phyloP scores from a whole-genome alignment of 108 stramenopile species.

The Fistulifera solaris region DNA sequence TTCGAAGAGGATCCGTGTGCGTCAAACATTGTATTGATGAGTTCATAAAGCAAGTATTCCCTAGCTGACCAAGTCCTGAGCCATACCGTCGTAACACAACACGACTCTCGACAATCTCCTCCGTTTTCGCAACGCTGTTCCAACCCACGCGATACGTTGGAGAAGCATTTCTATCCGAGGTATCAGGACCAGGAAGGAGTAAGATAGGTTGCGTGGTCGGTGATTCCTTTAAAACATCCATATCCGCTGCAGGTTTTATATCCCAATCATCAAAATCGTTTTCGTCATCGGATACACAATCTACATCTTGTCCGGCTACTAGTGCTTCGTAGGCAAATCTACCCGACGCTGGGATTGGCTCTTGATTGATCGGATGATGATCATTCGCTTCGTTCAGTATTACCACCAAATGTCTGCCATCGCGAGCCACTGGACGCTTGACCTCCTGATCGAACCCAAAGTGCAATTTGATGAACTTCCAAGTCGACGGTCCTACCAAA shows the following conservation, averaged over 20 bases:
- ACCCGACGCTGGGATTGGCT: constrained; percentile 29
- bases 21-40: constrained; percentile 80
- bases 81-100: constrained; percentile 23
- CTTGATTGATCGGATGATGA: not conserved
- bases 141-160: not conserved
- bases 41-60: constrained; percentile 96
- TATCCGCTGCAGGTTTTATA: too few species aligned
- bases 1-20: constrained; percentile 61
- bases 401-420: not conserved
- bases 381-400: not conserved
- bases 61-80: constrained; percentile 84
- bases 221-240: not conserved
- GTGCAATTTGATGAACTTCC: constrained; percentile 35
- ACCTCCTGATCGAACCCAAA: constrained; percentile 23
- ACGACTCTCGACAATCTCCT: not conserved
- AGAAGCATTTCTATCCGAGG: not conserved
- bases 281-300: constrained; percentile 13
- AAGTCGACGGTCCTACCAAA: constrained; percentile 36
- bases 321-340: constrained; percentile 31
- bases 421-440: not conserved
- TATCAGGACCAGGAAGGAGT: not conserved
- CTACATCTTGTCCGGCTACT: not conserved
- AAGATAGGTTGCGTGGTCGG: not conserved
- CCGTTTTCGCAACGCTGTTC: not conserved
- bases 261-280: not conserved